A percentile compares a stretch with the other conserved stretches of the same genome.
Evolutionary conservation across 225 moss, liverwort and hornwort species (phyloP).

Genomic region (Anthoceros angustus): DNA sequence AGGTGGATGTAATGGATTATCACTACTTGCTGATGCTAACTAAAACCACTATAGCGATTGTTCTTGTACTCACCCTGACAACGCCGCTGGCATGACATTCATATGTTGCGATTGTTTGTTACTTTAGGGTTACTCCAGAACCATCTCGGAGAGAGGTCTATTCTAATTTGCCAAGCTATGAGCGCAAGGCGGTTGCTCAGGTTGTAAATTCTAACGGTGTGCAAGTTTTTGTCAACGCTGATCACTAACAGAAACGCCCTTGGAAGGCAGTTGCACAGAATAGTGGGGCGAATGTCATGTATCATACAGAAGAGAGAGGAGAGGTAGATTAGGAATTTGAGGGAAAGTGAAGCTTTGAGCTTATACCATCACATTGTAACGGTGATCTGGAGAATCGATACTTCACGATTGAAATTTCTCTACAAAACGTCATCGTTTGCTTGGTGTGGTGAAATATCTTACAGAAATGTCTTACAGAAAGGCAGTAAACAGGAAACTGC

Average conservation of each 20-base stretch:
- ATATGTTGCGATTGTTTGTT: neutral
- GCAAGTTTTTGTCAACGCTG: neutral
- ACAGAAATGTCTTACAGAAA: no score
- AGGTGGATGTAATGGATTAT: conserved; percentile 1
- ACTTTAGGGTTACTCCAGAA: neutral
- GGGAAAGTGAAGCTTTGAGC: no score
- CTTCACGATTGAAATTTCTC: no score
- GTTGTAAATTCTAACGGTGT: neutral
- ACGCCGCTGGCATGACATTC: neutral
- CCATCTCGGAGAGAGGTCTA: conserved; percentile 1
- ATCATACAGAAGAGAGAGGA: neutral
- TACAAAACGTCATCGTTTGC: no score
- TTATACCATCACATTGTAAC: no score
- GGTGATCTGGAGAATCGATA: no score
- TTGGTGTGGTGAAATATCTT: no score
- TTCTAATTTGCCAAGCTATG: neutral
- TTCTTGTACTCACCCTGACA: neutral
- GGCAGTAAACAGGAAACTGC: no score
- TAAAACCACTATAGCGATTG: neutral
- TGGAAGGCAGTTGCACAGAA: neutral
- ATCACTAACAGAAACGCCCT: neutral
- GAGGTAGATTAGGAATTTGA: neutral
- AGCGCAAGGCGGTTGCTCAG: neutral
- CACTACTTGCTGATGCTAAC: no score
- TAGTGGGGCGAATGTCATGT: neutral